These are phyloP conservation scores for Angophora floribunda DNA, from an alignment of 345 rosid species.

Conservation along the genomic window DNA sequence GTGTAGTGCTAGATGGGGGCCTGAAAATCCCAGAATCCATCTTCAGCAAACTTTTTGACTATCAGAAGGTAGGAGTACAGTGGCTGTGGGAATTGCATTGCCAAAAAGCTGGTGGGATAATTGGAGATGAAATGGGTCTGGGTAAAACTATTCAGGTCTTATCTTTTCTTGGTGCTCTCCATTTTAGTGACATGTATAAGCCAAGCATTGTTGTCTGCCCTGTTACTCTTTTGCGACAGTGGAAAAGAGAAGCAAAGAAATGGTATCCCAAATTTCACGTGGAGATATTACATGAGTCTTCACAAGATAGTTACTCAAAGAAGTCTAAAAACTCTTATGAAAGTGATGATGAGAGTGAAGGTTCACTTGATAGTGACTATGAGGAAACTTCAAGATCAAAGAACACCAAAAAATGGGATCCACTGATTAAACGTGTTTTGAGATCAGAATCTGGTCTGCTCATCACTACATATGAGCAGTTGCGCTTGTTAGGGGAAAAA, in stretches of 20 bases:
- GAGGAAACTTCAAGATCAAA: slow-evolving; percentile 30
- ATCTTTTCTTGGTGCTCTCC: slow-evolving; percentile 91
- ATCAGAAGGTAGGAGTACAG: slow-evolving; percentile 97
- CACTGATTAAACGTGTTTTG: slow-evolving; percentile 71
- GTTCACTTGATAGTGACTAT: slow-evolving; percentile 51
- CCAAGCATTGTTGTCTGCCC: slow-evolving; percentile 96
- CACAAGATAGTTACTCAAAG: slow-evolving; percentile 45
- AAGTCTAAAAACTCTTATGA: slow-evolving; percentile 36
- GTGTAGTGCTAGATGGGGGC: slow-evolving; percentile 76
- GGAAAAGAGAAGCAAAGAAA: slow-evolving; percentile 91
- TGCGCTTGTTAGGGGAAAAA: slow-evolving; percentile 73
- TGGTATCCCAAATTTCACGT: slow-evolving; percentile 78
- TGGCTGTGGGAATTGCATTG: slow-evolving; percentile 99
- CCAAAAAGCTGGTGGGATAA: slow-evolving; percentile 97
- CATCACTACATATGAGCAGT: slow-evolving; percentile 91
- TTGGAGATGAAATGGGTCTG: slow-evolving; percentile 99
- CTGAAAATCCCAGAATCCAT: slow-evolving; percentile 68
- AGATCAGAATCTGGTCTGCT: slow-evolving; percentile 74
- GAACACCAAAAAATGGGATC: slow-evolving; percentile 67
- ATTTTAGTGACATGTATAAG: slow-evolving; percentile 83
- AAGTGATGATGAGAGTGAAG: slow-evolving; percentile 71
- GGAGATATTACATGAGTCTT: slow-evolving; percentile 91
- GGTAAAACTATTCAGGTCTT: slow-evolving; percentile 95
- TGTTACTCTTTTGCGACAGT: slow-evolving; percentile 83
- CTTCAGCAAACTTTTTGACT: slow-evolving; percentile 75